Base-by-base conservation (phyloP, 2,329 filamentous ascomycete species). In the Exutisphaerella laricina region DNA sequence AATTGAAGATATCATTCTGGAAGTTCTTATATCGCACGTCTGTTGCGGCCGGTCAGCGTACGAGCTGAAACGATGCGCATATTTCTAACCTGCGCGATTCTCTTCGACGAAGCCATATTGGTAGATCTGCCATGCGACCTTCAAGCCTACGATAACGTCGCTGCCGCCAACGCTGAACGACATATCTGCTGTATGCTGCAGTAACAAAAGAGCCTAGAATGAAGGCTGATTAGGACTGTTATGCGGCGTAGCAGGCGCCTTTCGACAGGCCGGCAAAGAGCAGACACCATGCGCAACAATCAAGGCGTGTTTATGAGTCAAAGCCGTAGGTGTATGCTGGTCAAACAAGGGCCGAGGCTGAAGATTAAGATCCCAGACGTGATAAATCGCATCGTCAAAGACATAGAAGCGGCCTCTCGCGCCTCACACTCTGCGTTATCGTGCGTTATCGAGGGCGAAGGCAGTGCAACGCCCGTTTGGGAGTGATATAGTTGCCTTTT, bases 11-110 rank as follows among this genome's bases (percentile, higher is more conserved):
- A 21, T 55, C 52, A 10, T 47, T 44, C 17, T 42, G 46, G 45
- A 57, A 55, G 14, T 49, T 46, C 10, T 34, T 30, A 33, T 55
- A 57, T n/a, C 45, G 46, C 13, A 48, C 38, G 23, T 54, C 48
- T 51, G 34, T 32, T 3, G 6, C 5, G 17, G 10, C 13, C 10
- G 17, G 12, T 33, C 14, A 33, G 31, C 20, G 6, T 17, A 17
- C 7, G 17, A 7, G 10, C 7, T 12, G 10, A 23, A 7, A 4
- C 4, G 23, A 5, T 7, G 6, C 12, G 3, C 7, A 9, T 12
- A 14, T 12, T 17, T 5, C 39, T 12, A 20, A 49, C 52, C 41
- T 38, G 49, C 45, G 41, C 48, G 17, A 31, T 53, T 48, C 43
- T 50, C 46, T 29, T 51, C 36, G 12, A 47, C 40, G 35, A 56